These are phyloP conservation scores for Pisolithus sp. DNA, from an alignment of 768 basidiomycete genomes.

Conservation along the genomic window DNA sequence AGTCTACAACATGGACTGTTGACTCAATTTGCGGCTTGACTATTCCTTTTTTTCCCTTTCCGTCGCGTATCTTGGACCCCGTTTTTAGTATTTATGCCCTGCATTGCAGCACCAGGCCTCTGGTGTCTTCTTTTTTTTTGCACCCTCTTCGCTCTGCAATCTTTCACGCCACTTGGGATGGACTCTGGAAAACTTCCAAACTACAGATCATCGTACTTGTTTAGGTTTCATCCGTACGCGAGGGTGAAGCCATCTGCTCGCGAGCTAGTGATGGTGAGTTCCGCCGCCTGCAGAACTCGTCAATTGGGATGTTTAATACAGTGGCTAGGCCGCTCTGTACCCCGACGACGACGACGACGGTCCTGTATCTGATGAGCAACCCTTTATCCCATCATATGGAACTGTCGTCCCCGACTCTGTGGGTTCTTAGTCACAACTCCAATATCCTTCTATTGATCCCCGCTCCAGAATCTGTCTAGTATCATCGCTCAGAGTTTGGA, in stretches of 20 bases:
- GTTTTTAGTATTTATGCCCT: conserved; percentile 1
- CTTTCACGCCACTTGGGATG: not conserved
- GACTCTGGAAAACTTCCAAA: conserved; percentile 2
- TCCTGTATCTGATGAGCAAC: not conserved
- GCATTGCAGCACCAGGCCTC: not conserved
- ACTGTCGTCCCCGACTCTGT: not conserved
- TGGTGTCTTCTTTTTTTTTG: not conserved
- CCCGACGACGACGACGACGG: not conserved
- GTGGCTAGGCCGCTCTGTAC: not conserved
- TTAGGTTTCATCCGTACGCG: conserved; percentile 9
- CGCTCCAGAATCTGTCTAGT: too few species aligned
- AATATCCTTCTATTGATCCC: not conserved
- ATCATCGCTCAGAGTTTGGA: too few species aligned
- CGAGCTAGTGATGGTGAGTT: conserved; percentile 3
- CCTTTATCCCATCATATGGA: not conserved
- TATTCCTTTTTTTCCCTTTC: not conserved
- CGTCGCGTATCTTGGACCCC: not conserved
- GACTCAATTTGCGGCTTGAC: not conserved
- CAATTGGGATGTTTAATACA: too few species aligned
- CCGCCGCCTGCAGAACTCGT: too few species aligned
- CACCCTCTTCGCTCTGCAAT: not conserved
- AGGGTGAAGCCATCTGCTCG: conserved; percentile 3
- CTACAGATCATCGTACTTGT: conserved; percentile 7
- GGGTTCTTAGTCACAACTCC: not conserved
- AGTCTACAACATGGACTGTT: not conserved